Conservation (phyloP, 1,284 basidiomycete species). For the Microbotryomycetes sp. region DNA sequence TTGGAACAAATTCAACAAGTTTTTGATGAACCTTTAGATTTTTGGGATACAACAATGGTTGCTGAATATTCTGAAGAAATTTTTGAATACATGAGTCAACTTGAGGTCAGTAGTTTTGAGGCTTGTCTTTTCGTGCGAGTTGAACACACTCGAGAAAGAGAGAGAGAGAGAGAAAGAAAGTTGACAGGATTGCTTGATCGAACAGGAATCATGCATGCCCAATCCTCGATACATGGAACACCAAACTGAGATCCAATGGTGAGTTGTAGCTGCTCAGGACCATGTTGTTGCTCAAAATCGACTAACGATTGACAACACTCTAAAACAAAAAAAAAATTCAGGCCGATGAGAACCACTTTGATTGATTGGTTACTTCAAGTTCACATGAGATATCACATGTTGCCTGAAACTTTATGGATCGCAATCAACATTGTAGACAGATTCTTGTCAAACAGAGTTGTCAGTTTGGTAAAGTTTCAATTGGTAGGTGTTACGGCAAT, state of each 20-base stretch:
- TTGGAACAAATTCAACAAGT: slow-evolving; percentile 41
- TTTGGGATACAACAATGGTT: slow-evolving; percentile 92
- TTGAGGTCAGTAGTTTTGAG: slow-evolving; percentile 59
- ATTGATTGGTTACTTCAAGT: slow-evolving; percentile 58
- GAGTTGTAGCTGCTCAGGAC: slow-evolving; percentile 26
- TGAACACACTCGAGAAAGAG: neutral
- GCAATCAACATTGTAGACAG: slow-evolving; percentile 60
- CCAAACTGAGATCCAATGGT: slow-evolving; percentile 92
- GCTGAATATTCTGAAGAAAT: slow-evolving; percentile 98
- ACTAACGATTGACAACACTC: neutral
- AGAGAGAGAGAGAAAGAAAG: neutral
- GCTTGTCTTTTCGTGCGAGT: neutral
- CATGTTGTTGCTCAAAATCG: neutral
- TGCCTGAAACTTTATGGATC: slow-evolving; percentile 62
- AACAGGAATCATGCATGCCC: slow-evolving; percentile 79
- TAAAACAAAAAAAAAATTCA: slow-evolving; percentile 16
- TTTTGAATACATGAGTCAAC: slow-evolving; percentile 87
- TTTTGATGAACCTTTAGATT: slow-evolving; percentile 58
- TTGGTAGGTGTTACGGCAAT: slow-evolving; percentile 59
- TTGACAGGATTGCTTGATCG: neutral
- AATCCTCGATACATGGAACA: slow-evolving; percentile 89
- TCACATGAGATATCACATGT: slow-evolving; percentile 60
- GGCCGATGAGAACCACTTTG: slow-evolving; percentile 51
- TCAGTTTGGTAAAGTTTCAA: slow-evolving; percentile 58
- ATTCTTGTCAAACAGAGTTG: slow-evolving; percentile 56